Evolutionary conservation across 805 yeast species (phyloP).

Genomic region (Kodamaea kakaduensis): DNA sequence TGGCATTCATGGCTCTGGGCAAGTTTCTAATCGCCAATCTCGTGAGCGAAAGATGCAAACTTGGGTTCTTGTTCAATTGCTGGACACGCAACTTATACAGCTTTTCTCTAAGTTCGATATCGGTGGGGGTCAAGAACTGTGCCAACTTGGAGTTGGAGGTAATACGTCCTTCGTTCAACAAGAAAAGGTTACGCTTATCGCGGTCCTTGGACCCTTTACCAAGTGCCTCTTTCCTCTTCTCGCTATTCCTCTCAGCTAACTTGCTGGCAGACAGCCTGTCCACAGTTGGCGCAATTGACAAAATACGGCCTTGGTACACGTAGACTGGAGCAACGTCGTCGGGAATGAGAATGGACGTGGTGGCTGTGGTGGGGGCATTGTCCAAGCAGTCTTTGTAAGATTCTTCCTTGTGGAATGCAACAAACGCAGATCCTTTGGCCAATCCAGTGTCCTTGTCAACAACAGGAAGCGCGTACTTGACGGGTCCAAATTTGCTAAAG

Average conservation of each 20-base stretch:
- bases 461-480: conserved; percentile 91
- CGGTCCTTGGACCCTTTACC: conserved; percentile 79
- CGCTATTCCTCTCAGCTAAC: conserved; percentile 69
- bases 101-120: conserved; percentile 82
- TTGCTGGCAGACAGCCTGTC: conserved; percentile 77
- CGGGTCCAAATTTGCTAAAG: conserved; percentile 78
- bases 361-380: conserved; percentile 68
- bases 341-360: conserved; percentile 70
- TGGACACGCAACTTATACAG: conserved; percentile 82
- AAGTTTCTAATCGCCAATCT: conserved; percentile 91
- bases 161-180: conserved; percentile 92
- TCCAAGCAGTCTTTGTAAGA: conserved; percentile 65
- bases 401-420: conserved; percentile 66
- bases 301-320: conserved; percentile 87
- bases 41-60: conserved; percentile 88
- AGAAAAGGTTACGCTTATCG: conserved; percentile 80
- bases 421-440: conserved; percentile 93
- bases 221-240: conserved; percentile 64
- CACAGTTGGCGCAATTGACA: conserved; percentile 80
- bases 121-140: conserved; percentile 58
- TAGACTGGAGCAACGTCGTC: conserved; percentile 89
- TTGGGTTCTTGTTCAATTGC: conserved; percentile 86
- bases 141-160: conserved; percentile 78
- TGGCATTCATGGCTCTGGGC: conserved; percentile 88
- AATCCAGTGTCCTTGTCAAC: conserved; percentile 79